These are phyloP conservation scores for Solanum pinnatisectum DNA, from an alignment of 257 asterid species.

Conservation along the genomic window DNA sequence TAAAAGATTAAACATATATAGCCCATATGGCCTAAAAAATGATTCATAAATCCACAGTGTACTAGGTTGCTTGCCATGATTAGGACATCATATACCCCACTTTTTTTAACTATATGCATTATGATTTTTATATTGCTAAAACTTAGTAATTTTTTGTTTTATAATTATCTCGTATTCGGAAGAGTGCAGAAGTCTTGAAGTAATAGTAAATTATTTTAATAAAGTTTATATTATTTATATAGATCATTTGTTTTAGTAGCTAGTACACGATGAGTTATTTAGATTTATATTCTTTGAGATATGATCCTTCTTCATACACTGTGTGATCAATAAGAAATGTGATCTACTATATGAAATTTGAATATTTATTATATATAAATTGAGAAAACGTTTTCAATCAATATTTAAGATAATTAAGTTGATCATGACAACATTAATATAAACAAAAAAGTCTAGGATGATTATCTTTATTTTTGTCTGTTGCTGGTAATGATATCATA, in stretches of 20 bases:
- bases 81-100: background rate
- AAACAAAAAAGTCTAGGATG: background rate
- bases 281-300: background rate
- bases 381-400: fast-evolving
- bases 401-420: background rate
- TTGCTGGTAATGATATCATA: background rate
- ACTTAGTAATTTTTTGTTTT: background rate
- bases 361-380: too few species aligned
- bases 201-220: background rate
- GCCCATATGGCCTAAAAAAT: background rate
- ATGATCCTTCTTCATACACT: background rate
- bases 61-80: background rate
- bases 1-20: background rate
- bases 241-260: background rate
- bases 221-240: background rate
- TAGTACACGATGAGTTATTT: background rate
- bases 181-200: too few species aligned
- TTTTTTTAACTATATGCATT: background rate
- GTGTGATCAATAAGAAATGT: background rate
- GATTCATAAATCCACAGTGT: background rate
- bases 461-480: background rate
- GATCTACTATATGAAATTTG: too few species aligned
- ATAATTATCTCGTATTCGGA: background rate
- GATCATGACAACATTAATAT: background rate
- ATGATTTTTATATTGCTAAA: background rate